These are phyloP conservation scores for Paramyrothecium sp. DNA, from an alignment of 2,329 filamentous ascomycete genomes.

Conservation along the genomic window DNA sequence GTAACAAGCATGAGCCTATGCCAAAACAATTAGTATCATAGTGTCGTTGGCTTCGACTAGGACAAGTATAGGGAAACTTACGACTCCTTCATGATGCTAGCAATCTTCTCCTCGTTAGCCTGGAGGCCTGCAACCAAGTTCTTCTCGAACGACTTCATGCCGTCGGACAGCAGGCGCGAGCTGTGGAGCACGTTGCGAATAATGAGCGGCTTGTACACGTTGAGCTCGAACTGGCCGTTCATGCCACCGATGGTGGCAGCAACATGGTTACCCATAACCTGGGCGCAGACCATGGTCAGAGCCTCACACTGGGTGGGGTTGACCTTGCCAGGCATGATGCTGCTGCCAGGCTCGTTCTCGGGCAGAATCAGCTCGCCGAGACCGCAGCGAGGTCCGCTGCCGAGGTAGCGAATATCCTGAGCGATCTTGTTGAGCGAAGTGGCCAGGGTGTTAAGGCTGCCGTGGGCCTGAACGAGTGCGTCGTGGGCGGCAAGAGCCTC, in stretches of 20 bases:
- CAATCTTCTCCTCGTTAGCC: constrained; percentile 92
- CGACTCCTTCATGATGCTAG: constrained; percentile 90
- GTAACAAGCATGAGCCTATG: constrained; percentile 93
- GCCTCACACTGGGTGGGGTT: constrained; percentile 99
- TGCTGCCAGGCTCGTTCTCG: constrained; percentile 96
- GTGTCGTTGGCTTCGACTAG: not conserved
- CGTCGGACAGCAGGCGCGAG: constrained; percentile 81
- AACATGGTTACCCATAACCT: constrained; percentile 97
- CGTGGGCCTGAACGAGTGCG: constrained; percentile 90
- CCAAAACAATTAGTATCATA: constrained; percentile 7
- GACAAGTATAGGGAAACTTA: constrained; percentile 42
- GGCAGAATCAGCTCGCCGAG: constrained; percentile 90
- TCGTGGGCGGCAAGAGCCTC: constrained; percentile 96
- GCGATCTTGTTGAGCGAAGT: constrained; percentile 95
- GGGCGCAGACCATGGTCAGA: constrained; percentile 94
- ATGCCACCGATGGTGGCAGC: constrained; percentile 92
- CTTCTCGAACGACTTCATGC: constrained; percentile 93
- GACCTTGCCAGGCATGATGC: constrained; percentile 99
- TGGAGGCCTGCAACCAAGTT: constrained; percentile 85
- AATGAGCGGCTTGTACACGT: constrained; percentile 97
- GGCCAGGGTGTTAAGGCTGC: constrained; percentile 89
- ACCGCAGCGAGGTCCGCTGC: constrained; percentile 92
- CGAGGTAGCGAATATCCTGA: constrained; percentile 95
- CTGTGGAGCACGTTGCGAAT: constrained; percentile 96
- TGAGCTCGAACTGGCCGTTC: constrained; percentile 98